phyloP scores from a whole-genome alignment of 2,329 filamentous ascomycete genomes.

The Nectriaceae sp. region DNA sequence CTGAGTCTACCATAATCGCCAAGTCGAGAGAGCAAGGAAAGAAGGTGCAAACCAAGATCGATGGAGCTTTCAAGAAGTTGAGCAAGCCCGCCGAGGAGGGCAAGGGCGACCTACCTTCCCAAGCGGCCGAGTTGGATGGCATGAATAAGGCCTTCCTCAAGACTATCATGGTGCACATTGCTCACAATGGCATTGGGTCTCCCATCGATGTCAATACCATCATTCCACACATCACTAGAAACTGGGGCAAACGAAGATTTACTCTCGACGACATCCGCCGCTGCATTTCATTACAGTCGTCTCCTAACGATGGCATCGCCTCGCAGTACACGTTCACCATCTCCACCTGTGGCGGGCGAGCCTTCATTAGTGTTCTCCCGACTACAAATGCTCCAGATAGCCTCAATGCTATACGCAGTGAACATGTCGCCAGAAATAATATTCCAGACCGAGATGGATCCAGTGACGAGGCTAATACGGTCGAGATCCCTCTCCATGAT shows the following conservation, averaged over 20 bases:
- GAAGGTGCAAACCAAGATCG: slow-evolving; percentile 37
- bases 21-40: slow-evolving; percentile 32
- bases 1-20: slow-evolving; percentile 32
- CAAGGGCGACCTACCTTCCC: slow-evolving; percentile 44
- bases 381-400: slow-evolving; percentile 47
- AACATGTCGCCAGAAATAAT: slow-evolving; percentile 50
- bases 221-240: slow-evolving; percentile 62
- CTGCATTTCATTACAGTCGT: slow-evolving; percentile 62
- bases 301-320: slow-evolving; percentile 31
- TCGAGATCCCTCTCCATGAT: slow-evolving; percentile 28
- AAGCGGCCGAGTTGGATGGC: slow-evolving; percentile 60
- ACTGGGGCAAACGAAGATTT: slow-evolving; percentile 74
- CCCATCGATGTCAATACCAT: slow-evolving; percentile 66
- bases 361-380: slow-evolving; percentile 61
- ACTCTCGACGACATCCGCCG: slow-evolving; percentile 65
- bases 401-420: slow-evolving; percentile 56
- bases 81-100: slow-evolving; percentile 25
- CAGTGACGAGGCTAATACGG: slow-evolving; percentile 23
- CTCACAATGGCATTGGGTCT: slow-evolving; percentile 64
- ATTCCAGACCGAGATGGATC: slow-evolving; percentile 14
- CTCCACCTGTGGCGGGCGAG: slow-evolving; percentile 55
- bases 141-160: slow-evolving; percentile 69
- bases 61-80: slow-evolving; percentile 42
- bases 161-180: slow-evolving; percentile 67
- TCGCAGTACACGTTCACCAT: slow-evolving; percentile 49